Percentiles rank a stretch among this genome's conserved stretches.
These are phyloP conservation scores for Fusarium tupiense DNA, from an alignment of 2,329 filamentous ascomycete genomes.

Conservation along the genomic window DNA sequence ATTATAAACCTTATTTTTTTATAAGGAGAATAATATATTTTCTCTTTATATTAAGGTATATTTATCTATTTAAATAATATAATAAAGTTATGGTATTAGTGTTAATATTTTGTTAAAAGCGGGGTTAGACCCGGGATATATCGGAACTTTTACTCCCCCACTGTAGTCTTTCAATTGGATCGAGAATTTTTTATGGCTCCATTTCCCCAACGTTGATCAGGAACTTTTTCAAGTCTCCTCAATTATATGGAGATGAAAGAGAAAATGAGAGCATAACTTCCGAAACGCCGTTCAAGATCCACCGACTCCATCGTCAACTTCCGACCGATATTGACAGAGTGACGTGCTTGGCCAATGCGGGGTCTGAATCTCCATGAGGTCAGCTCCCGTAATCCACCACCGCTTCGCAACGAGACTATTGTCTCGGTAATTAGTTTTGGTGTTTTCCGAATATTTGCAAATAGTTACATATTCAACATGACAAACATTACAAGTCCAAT, in stretches of 20 bases:
- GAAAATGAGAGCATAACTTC: conserved; percentile 7
- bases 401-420: not conserved
- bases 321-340: conserved; percentile 13
- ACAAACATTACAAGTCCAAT: not conserved
- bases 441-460: not conserved
- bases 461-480: not conserved
- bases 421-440: not conserved
- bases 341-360: conserved; percentile 20
- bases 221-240: not conserved
- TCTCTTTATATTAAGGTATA: too few species aligned
- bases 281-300: conserved; percentile 3
- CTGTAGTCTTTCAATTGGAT: not conserved
- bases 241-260: not conserved
- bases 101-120: too few species aligned
- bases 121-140: too few species aligned
- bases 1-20: too few species aligned
- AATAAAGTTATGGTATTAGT: too few species aligned
- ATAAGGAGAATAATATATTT: too few species aligned
- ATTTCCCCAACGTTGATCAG: not conserved
- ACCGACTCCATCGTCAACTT: conserved; percentile 8
- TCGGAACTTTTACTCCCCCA: too few species aligned
- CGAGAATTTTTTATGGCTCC: not conserved
- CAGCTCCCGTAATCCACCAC: not conserved
- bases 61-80: too few species aligned
- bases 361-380: not conserved